Conservation (phyloP, 306 rosid genomes). For the Cucumis cinereus region DNA sequence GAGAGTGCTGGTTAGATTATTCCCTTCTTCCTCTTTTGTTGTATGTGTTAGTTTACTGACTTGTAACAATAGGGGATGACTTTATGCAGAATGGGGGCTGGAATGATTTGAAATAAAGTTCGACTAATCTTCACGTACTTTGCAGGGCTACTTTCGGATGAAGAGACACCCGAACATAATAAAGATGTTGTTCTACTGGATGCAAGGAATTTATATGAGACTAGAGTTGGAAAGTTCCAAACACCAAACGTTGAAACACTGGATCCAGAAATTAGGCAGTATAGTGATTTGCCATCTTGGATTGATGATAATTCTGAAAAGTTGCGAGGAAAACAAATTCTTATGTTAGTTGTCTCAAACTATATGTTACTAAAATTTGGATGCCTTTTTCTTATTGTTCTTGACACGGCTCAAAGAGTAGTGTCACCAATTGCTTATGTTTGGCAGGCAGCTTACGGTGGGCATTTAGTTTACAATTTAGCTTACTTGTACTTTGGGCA, state of each 20-base stretch:
- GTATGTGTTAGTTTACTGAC: not conserved
- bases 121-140: not conserved
- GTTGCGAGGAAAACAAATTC: constrained; percentile 58
- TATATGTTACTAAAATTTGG: too few relatives aligned
- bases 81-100: not conserved
- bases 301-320: constrained; percentile 57
- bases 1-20: constrained; percentile 43
- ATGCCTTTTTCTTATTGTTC: not conserved
- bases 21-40: not conserved
- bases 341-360: constrained; percentile 42
- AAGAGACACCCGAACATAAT: constrained; percentile 15
- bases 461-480: not conserved
- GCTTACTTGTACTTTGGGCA: not conserved
- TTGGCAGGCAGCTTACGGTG: not conserved
- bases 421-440: not conserved
- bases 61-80: not conserved
- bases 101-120: constrained; percentile 1
- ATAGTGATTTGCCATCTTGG: constrained; percentile 83
- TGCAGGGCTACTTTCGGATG: constrained; percentile 25
- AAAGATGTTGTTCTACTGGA: constrained; percentile 54
- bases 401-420: not conserved
- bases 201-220: constrained; percentile 88
- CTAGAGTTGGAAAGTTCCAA: constrained; percentile 80
- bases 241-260: constrained; percentile 57
- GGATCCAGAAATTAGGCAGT: constrained; percentile 80